Base-by-base conservation (phyloP, 2,329 filamentous ascomycete species). In the Stachybotrys chlorohalonatus region DNA sequence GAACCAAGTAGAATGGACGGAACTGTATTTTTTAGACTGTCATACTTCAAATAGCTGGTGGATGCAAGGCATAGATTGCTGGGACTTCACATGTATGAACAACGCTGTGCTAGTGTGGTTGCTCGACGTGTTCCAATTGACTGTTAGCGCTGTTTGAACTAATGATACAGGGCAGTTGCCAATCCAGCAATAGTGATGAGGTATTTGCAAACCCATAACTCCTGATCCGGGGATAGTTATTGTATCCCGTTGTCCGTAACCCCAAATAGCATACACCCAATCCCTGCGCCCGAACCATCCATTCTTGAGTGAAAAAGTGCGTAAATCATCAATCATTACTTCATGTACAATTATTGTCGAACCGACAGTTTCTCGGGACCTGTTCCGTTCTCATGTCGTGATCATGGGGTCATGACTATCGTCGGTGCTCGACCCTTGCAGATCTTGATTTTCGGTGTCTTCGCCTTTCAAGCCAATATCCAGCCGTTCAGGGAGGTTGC, bases 1-100 rank as follows among this genome's bases (percentile, higher is more conserved):
- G 86, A 66, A 89, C 89, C 61, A 93, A 93, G 75, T 93, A 84
- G 74, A 70, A 31, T 54, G 51, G 51, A n/a, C 53, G 42, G 51
- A 54, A 53, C 16, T 46, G 55, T 56, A 53, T 54, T 55, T 53
- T 47, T 66, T 42, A 42, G 36, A 42, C 8, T 9, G 8, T 42
- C 36, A 42, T 9, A 42, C 36, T 42, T 64, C 68, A 69, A 58
- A 65, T 65, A 70, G 54, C 31, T 39, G 50, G 54, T 55, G 54
- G 46, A 48, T 7, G 6, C 24, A 24, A 47, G n/a, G 46, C 46
- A 16, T 47, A 56, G 57, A 55, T 52, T 24, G 55, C 58, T 57
- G 60, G 45, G 53, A 54, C 56, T 58, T 52, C 49, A 59, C 57
- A 24, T 24, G 24, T 24, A 24, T 24, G 24, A 24, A 24, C 24